phyloP scores from a whole-genome alignment of 1,284 basidiomycete genomes.

The Rhodofomes roseus region DNA sequence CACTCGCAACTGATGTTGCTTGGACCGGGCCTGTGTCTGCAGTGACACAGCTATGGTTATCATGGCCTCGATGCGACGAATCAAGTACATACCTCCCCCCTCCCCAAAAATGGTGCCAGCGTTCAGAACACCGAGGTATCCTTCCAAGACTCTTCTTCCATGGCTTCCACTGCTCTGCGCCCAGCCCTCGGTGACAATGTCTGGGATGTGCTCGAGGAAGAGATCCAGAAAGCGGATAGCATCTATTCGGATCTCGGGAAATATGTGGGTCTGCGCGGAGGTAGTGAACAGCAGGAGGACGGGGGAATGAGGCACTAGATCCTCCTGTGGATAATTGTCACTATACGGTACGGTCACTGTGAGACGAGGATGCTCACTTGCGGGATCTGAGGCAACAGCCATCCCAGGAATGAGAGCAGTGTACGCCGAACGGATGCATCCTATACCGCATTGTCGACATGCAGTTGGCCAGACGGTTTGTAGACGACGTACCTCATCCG shows the following conservation, averaged over 20 bases:
- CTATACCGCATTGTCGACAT: conserved; percentile 30
- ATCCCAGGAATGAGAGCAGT: conserved; percentile 58
- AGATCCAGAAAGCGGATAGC: conserved; percentile 82
- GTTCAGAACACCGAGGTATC: conserved; percentile 72
- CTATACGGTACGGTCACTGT: not conserved
- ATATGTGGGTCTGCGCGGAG: conserved; percentile 93
- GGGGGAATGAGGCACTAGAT: conserved; percentile 68
- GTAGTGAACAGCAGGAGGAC: conserved; percentile 81
- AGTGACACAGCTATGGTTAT: not conserved
- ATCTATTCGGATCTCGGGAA: conserved; percentile 90
- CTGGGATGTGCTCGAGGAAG: conserved; percentile 72
- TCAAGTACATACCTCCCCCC: conserved; percentile 41
- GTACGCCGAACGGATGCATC: conserved; percentile 63
- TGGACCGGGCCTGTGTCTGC: conserved; percentile 37
- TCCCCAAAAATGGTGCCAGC: conserved; percentile 61
- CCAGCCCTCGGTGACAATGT: conserved; percentile 70
- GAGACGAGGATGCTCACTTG: conserved; percentile 37
- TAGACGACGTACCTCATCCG: conserved; percentile 64
- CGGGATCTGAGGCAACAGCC: conserved; percentile 70
- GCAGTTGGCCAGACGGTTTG: not conserved
- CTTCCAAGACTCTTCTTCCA: conserved; percentile 64
- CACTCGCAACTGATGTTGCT: conserved; percentile 60
- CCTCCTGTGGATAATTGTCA: conserved; percentile 40
- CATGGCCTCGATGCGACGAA: too few relatives aligned
- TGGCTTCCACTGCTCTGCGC: conserved; percentile 43